Percentiles rank a stretch among this genome's conserved stretches.
These are phyloP conservation scores for Trichoderma aggressivum DNA, from an alignment of 2,329 filamentous ascomycete genomes.

Conservation along the genomic window DNA sequence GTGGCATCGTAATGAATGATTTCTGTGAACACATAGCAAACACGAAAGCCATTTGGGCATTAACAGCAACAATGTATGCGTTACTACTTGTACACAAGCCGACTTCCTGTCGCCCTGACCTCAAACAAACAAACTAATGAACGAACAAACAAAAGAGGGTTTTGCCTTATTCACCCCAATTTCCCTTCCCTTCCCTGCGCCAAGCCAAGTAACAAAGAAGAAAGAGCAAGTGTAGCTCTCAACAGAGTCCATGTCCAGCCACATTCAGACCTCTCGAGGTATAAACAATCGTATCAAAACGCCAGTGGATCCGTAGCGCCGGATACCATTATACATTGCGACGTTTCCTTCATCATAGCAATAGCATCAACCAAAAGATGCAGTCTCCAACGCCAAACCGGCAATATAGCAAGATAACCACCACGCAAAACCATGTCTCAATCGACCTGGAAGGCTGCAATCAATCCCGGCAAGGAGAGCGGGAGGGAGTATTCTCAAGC, in stretches of 20 bases:
- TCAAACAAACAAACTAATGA: not conserved
- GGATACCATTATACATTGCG: conserved; percentile 10
- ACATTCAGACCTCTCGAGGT: conserved; percentile 23
- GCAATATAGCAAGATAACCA: not conserved
- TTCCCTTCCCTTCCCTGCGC: conserved; percentile 17
- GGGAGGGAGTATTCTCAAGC: not conserved
- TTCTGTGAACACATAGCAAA: not conserved
- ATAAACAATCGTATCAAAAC: conserved; percentile 28
- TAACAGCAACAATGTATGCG: not conserved
- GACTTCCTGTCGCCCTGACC: not conserved
- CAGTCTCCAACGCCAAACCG: not conserved
- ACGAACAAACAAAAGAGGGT: not conserved
- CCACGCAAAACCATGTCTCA: not conserved
- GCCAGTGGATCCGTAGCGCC: conserved; percentile 23
- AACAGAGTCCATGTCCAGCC: conserved; percentile 17
- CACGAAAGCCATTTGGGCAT: not conserved
- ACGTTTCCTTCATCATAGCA: conserved; percentile 15
- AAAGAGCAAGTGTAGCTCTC: conserved; percentile 20
- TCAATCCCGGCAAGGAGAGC: not conserved
- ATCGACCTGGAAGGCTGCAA: not conserved
- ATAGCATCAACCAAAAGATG: not conserved
- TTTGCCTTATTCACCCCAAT: not conserved
- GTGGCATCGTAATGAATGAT: not conserved
- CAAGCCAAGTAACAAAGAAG: conserved; percentile 13
- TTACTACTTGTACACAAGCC: conserved; percentile 3